Conservation (phyloP, 805 yeast genomes). For the Barnettozyma sp. region DNA sequence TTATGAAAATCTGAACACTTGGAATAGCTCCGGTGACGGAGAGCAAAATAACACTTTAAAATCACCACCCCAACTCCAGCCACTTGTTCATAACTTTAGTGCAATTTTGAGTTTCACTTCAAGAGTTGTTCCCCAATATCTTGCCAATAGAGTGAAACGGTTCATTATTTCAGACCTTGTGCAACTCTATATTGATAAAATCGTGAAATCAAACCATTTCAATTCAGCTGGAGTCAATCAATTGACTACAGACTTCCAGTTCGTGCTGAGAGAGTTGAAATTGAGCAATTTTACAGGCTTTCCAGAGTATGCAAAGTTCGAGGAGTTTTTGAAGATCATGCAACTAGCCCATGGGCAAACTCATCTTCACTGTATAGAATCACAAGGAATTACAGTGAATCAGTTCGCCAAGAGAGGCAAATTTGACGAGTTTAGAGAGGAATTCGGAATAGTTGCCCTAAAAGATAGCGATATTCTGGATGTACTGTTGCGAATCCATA, state of each 20-base stretch:
- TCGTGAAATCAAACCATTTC: slow-evolving; percentile 33
- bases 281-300: not conserved
- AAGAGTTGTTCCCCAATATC: slow-evolving; percentile 14
- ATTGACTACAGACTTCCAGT: slow-evolving; percentile 26
- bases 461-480: slow-evolving; percentile 31
- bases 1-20: slow-evolving; percentile 28
- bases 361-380: slow-evolving; percentile 6
- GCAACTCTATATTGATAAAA: slow-evolving; percentile 29
- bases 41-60: slow-evolving; percentile 6
- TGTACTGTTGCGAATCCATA: slow-evolving; percentile 29
- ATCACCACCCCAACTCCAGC: slow-evolving; percentile 24
- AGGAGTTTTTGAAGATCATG: slow-evolving; percentile 21
- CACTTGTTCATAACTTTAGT: slow-evolving; percentile 22
- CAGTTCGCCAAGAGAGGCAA: slow-evolving; percentile 27
- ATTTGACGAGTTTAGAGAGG: slow-evolving; percentile 23
- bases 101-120: slow-evolving; percentile 18
- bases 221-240: slow-evolving; percentile 29
- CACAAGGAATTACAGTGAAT: slow-evolving; percentile 15
- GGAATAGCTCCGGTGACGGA: slow-evolving; percentile 20
- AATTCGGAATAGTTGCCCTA: slow-evolving; percentile 18
- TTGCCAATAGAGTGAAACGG: slow-evolving; percentile 20
- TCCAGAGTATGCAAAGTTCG: slow-evolving; percentile 5
- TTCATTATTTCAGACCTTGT: slow-evolving; percentile 24
- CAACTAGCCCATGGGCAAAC: slow-evolving; percentile 24
- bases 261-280: slow-evolving; percentile 2